Evolutionary conservation across 163 green algal species (phyloP).

Genomic region (Chloroidium sp.): DNA sequence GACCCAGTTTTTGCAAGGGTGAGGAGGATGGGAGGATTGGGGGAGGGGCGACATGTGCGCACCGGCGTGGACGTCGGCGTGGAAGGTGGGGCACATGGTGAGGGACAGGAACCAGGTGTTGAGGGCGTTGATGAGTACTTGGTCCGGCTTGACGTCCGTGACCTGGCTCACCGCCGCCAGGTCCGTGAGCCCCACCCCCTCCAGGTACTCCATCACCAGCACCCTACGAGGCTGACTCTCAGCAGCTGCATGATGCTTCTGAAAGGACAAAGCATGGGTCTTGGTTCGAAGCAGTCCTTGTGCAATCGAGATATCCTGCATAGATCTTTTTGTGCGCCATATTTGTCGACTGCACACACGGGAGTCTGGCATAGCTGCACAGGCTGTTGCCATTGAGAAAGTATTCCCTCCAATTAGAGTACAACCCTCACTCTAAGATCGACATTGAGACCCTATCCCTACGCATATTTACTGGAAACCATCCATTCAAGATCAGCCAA

Average conservation of each 20-base stretch:
- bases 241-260: neutral
- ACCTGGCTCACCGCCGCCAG: conserved; percentile 61
- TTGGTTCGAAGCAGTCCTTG: no score
- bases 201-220: conserved; percentile 85
- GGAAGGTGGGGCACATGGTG: conserved; percentile 83
- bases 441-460: no score
- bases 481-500: no score
- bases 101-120: conserved; percentile 93
- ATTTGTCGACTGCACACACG: no score
- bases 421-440: no score
- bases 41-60: no score
- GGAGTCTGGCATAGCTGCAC: no score
- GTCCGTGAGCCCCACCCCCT: conserved; percentile 82
- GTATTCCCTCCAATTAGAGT: no score
- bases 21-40: neutral
- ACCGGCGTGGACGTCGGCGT: conserved; percentile 92
- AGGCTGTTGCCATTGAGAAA: no score
- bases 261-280: neutral
- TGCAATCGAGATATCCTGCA: no score
- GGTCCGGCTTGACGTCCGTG: conserved; percentile 49
- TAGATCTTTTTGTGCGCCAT: no score
- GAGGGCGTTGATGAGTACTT: conserved; percentile 60
- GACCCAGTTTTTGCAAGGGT: neutral
- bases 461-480: no score
- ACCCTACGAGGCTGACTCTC: conserved; percentile 40